Conservation (phyloP, 2,329 filamentous ascomycete species). For the Penicillium sp. region DNA sequence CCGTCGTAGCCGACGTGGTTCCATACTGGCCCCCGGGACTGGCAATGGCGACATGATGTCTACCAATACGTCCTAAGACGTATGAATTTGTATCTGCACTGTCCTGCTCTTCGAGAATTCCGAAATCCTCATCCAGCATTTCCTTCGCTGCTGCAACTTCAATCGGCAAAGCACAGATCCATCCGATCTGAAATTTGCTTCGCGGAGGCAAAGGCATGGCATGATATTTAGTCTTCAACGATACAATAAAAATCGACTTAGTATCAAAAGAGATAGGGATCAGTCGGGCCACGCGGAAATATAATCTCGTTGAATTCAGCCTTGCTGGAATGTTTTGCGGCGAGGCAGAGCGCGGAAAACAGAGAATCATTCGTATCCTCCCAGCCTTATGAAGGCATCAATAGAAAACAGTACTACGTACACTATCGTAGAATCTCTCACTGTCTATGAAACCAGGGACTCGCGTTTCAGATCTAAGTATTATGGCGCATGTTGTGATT, state of each 20-base stretch:
- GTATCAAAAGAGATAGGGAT: neutral
- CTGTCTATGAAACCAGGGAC: neutral
- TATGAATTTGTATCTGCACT: neutral
- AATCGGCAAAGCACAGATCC: constrained; percentile 19
- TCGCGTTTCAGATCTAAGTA: neutral
- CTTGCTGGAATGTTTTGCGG: neutral
- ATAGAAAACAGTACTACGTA: neutral
- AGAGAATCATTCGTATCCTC: neutral
- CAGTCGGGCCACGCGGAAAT: neutral
- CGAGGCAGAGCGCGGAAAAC: neutral
- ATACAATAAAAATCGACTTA: too few species aligned
- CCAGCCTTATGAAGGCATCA: neutral
- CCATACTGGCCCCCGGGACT: neutral
- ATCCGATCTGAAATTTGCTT: constrained; percentile 16
- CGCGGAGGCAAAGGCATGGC: neutral
- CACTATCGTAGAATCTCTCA: neutral
- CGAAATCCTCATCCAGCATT: constrained; percentile 20
- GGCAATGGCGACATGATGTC: neutral
- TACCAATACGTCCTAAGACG: neutral
- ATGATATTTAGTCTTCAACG: neutral
- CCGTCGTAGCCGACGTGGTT: neutral
- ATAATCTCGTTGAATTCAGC: neutral
- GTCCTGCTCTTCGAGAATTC: constrained; percentile 16
- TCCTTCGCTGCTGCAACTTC: constrained; percentile 17
- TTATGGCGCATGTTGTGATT: neutral